Percentiles rank a stretch among this genome's conserved stretches.
Evolutionary conservation across 805 yeast species (phyloP).

Genomic region (Candida verbasci): DNA sequence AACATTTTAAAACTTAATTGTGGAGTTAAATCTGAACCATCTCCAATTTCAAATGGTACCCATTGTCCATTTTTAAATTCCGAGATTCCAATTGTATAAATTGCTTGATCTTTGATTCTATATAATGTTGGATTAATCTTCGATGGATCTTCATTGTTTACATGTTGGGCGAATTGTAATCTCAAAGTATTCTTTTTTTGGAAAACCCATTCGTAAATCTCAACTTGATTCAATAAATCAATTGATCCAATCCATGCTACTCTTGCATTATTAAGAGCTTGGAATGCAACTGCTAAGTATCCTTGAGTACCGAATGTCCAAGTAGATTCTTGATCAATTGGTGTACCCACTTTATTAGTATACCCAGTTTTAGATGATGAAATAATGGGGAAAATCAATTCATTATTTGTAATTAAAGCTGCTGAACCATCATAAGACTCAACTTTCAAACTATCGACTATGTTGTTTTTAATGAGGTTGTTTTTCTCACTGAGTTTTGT

Average conservation of each 20-base stretch:
- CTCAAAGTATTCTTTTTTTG: slow-evolving; percentile 63
- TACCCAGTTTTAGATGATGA: slow-evolving; percentile 63
- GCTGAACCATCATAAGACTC: slow-evolving; percentile 47
- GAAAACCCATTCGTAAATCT: slow-evolving; percentile 61
- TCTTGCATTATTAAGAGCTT: slow-evolving; percentile 75
- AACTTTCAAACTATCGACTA: background rate
- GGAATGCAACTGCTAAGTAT: slow-evolving; percentile 70
- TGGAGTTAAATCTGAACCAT: slow-evolving; percentile 44
- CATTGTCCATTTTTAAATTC: slow-evolving; percentile 49
- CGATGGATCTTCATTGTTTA: slow-evolving; percentile 45
- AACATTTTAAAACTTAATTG: slow-evolving; percentile 87
- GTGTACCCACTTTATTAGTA: slow-evolving; percentile 42
- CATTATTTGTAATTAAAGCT: slow-evolving; percentile 67
- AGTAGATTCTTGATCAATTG: slow-evolving; percentile 41
- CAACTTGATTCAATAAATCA: slow-evolving; percentile 37
- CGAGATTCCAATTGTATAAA: slow-evolving; percentile 49
- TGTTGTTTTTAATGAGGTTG: slow-evolving; percentile 15
- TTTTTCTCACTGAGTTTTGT: slow-evolving; percentile 13
- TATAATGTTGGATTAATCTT: slow-evolving; percentile 43
- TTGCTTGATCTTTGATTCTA: slow-evolving; percentile 69
- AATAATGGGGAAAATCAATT: slow-evolving; percentile 65
- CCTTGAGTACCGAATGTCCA: slow-evolving; percentile 87
- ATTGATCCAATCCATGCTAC: slow-evolving; percentile 75
- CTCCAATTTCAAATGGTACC: slow-evolving; percentile 52
- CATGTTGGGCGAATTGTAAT: slow-evolving; percentile 50